These are phyloP conservation scores for Elymus sibiricus DNA, from an alignment of 176 grass and related monocot species.

Conservation along the genomic window DNA sequence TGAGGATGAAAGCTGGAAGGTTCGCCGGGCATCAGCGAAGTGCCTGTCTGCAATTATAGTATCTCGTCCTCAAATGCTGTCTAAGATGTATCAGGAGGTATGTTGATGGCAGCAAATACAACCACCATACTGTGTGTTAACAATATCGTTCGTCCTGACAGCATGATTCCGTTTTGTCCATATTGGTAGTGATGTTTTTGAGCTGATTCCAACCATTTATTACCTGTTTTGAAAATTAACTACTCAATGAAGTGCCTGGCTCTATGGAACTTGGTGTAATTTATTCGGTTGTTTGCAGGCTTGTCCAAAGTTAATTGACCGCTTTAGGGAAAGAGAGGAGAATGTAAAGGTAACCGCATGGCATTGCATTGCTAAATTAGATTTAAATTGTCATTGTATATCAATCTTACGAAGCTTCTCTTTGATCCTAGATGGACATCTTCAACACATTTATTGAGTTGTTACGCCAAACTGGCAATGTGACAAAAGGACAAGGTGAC, in stretches of 20 bases:
- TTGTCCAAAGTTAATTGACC: constrained; percentile 94
- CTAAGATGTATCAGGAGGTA: constrained; percentile 85
- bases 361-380: not conserved
- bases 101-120: constrained; percentile 3
- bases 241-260: not conserved
- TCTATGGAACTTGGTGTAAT: not conserved
- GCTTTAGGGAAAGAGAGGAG: constrained; percentile 96
- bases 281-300: constrained; percentile 50
- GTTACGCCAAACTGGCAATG: constrained; percentile 92
- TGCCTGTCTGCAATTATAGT: constrained; percentile 94
- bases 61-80: constrained; percentile 86
- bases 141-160: not conserved
- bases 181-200: not conserved
- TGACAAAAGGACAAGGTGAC: constrained; percentile 83
- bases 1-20: constrained; percentile 99
- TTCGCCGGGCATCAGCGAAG: constrained; percentile 90
- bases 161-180: not conserved
- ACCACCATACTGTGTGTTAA: not conserved
- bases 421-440: constrained; percentile 84
- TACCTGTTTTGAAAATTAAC: not conserved
- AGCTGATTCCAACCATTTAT: not conserved
- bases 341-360: constrained; percentile 84
- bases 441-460: constrained; percentile 98
- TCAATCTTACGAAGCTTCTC: constrained; percentile 38
- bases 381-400: not conserved